These are phyloP conservation scores for Dendrostoma leiphaemia DNA, from an alignment of 2,329 filamentous ascomycete genomes.

Conservation along the genomic window DNA sequence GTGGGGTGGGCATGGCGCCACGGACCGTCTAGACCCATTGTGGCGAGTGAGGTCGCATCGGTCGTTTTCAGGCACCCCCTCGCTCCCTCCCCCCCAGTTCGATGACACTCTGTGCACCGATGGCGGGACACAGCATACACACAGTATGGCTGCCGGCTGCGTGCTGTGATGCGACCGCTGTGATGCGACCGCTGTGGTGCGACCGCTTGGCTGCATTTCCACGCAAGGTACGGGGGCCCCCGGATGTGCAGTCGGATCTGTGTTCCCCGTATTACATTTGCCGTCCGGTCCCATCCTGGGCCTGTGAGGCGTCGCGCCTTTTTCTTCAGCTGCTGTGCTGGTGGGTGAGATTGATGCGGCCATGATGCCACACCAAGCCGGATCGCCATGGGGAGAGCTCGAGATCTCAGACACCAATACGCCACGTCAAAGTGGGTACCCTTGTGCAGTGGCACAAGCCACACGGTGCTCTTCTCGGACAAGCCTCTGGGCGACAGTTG, in stretches of 20 bases:
- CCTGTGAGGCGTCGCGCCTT: no score
- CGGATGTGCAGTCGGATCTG: background rate
- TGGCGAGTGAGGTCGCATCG: constrained; percentile 9
- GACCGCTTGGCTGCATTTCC: background rate
- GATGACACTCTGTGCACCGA: no score
- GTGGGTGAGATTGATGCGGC: no score
- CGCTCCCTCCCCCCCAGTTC: no score
- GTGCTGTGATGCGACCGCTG: background rate
- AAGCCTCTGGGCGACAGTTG: no score
- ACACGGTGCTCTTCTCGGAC: background rate
- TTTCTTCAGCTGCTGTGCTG: no score
- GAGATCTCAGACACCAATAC: background rate
- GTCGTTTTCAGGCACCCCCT: background rate
- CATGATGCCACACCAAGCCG: no score
- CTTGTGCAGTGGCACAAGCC: background rate
- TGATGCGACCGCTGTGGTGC: background rate
- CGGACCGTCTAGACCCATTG: constrained; percentile 12
- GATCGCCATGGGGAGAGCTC: background rate
- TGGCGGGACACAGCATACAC: background rate
- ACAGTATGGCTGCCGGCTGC: no score
- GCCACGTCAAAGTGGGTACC: background rate
- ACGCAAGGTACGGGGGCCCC: background rate
- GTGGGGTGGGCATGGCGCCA: constrained; percentile 9
- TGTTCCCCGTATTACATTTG: background rate
- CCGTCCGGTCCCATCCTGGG: background rate